A percentile compares a stretch with the other conserved stretches of the same genome.
These are phyloP conservation scores for Euryodendron excelsum DNA, from an alignment of 148 eudicot species.

Conservation along the genomic window DNA sequence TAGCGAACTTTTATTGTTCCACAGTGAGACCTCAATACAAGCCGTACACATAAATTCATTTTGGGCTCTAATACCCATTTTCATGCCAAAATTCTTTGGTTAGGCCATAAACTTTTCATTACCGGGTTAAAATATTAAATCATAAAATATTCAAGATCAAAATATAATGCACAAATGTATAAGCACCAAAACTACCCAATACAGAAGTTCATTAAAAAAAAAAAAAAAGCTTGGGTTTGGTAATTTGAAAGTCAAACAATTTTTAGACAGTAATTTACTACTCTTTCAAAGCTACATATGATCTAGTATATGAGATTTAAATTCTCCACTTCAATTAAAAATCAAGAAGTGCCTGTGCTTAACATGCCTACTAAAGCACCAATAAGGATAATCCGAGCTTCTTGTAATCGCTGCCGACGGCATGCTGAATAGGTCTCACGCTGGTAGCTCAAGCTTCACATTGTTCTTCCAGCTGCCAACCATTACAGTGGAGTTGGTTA, in stretches of 20 bases:
- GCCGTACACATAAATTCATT: no score
- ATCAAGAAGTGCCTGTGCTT: not conserved
- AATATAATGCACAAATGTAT: no score
- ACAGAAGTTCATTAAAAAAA: no score
- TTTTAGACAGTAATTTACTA: not conserved
- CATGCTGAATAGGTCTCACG: not conserved
- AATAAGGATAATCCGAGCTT: not conserved
- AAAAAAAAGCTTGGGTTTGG: not conserved
- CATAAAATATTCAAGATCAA: not conserved
- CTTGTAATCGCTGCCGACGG: not conserved
- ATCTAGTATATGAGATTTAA: not conserved
- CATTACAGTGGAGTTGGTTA: not conserved
- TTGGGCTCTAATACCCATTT: no score
- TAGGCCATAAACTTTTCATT: not conserved
- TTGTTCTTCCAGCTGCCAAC: constrained; percentile 20
- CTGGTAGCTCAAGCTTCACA: constrained; percentile 14
- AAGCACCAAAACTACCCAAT: not conserved
- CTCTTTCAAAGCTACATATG: not conserved
- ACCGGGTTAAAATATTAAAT: not conserved
- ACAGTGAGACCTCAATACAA: no score
- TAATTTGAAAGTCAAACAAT: not conserved
- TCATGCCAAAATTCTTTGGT: no score
- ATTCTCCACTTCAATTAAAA: not conserved
- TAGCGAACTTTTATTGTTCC: no score
- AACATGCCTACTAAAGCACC: not conserved